Evolutionary conservation across 805 yeast species (phyloP), one percentile per base, ranked within the genome.

Genomic region (Pichia gijzeniarum): DNA sequence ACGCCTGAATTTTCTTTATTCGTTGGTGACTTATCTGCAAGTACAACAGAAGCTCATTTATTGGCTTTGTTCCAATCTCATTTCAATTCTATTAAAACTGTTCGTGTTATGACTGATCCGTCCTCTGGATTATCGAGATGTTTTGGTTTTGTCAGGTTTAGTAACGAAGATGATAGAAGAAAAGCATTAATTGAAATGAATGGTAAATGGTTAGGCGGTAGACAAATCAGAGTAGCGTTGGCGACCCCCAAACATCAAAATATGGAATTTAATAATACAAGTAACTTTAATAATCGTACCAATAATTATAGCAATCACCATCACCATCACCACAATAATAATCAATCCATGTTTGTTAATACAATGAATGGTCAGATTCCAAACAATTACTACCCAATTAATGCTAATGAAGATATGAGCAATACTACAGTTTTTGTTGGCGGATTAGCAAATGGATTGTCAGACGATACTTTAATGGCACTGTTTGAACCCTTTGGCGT

Each of bases 31-130:
- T 68, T 85, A 49, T 75, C 88, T 2, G 87, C 91, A 1, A 72
- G 79, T 1, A 83, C 89, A 4, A 84, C 91, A 0, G 93, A 85
- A 60, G 90, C 90, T 5, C 90, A 84, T 60, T 63, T 85, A 47
- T 64, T 85, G 40, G 79, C 86, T 20, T 68, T 85, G 42, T 85
- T 85, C 61, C 91, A 84, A 60, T 74, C 77, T 36, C 72, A 73
- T 47, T 85, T 76, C 64, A 68, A 68, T 42, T 76, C 86, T 8
- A 82, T 85, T 34, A 83, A 82, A 54, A 84, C 93, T 2, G 93
- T 85, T 6, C 68, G 93, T 48, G 91, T 85, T 10, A 85, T 85
- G 91, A 84, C 93, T 0, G 91, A 85, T 58, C 93, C 93, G 2
- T 74, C 85, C 5, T 74, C 84, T 13, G 90, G 90, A 0, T 75